phyloP scores from a whole-genome alignment of 257 asterid genomes.

The Osmanthus fragrans region DNA sequence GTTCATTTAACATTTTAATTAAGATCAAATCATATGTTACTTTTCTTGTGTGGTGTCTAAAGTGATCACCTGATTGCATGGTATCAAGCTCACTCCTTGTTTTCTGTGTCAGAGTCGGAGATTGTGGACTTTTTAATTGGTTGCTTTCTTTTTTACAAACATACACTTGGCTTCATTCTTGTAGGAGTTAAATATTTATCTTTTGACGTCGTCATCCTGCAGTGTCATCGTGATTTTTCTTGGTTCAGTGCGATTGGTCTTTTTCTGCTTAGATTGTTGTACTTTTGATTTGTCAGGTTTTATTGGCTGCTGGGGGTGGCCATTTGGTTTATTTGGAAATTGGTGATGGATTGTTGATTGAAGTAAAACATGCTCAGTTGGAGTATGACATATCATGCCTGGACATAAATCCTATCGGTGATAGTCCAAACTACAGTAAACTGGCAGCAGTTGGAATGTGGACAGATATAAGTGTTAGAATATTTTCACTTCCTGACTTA shows the following conservation, averaged over 20 bases:
- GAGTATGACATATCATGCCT: slow-evolving; percentile 95
- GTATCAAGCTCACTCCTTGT: background rate
- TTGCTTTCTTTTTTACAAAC: background rate
- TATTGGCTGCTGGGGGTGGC: slow-evolving; percentile 96
- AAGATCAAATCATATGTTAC: background rate
- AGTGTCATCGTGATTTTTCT: slow-evolving; percentile 4
- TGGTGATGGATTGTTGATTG: slow-evolving; percentile 80
- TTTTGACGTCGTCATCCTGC: background rate
- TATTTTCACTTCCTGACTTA: slow-evolving; percentile 84
- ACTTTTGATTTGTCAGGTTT: slow-evolving; percentile 51
- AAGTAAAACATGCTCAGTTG: slow-evolving; percentile 70
- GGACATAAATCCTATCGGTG: slow-evolving; percentile 93
- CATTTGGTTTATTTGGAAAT: slow-evolving; percentile 90
- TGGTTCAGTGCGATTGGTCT: slow-evolving; percentile 11
- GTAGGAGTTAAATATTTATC: too few relatives aligned
- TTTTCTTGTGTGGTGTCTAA: background rate
- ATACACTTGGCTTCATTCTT: background rate
- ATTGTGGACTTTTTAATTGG: background rate
- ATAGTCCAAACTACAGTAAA: slow-evolving; percentile 64
- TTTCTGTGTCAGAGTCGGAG: background rate
- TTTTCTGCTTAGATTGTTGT: slow-evolving; percentile 5
- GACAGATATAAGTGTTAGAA: slow-evolving; percentile 84
- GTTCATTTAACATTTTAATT: background rate
- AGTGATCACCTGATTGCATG: background rate
- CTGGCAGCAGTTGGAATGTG: slow-evolving; percentile 99